These are phyloP conservation scores for Flaveria robusta DNA, from an alignment of 129 eudicot species.

Conservation along the genomic window DNA sequence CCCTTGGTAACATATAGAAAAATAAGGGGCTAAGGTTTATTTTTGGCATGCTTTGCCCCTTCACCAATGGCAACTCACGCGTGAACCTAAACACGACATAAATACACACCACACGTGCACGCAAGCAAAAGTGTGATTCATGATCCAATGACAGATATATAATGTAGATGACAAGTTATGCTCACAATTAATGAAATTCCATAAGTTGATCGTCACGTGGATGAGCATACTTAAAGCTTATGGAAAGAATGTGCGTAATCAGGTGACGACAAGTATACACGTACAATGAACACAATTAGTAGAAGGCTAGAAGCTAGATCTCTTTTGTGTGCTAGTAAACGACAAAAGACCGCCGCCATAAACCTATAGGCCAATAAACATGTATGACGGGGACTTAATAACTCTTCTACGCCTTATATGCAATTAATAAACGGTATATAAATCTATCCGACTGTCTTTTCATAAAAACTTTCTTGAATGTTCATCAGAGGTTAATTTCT, in stretches of 20 bases:
- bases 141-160: background rate
- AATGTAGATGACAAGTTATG: background rate
- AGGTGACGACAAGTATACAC: constrained; percentile 19
- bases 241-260: constrained; percentile 16
- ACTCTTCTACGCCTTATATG: background rate
- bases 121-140: background rate
- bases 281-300: background rate
- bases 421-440: background rate
- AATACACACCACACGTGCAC: background rate
- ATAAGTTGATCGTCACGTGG: constrained; percentile 17
- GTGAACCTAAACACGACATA: background rate
- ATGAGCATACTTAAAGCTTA: constrained; percentile 5
- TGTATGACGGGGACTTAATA: background rate
- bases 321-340: background rate
- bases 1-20: constrained; percentile 3
- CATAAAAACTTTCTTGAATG: background rate
- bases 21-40: background rate
- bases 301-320: background rate
- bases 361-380: background rate
- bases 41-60: background rate
- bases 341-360: background rate
- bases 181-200: constrained; percentile 15
- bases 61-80: background rate
- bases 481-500: background rate
- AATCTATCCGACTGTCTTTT: background rate